Conservation (phyloP, 2,329 filamentous ascomycete genomes). For the Moelleriella libera region DNA sequence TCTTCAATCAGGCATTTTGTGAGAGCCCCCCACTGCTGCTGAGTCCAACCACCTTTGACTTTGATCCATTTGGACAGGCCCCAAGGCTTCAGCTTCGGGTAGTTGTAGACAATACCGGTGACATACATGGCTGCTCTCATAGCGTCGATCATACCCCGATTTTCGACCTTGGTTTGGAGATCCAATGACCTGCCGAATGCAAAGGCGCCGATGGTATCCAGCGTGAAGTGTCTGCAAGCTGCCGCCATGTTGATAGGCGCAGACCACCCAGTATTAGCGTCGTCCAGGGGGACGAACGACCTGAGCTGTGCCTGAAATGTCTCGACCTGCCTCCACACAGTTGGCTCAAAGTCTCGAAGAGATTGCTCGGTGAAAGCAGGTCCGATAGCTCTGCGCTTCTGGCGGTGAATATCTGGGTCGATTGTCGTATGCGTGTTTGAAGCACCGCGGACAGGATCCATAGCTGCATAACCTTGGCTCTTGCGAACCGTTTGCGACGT, state of each 20-base stretch:
- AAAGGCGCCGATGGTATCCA: not conserved
- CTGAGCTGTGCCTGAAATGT: not conserved
- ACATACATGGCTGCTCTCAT: not conserved
- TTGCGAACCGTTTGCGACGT: not conserved
- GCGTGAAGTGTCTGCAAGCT: not conserved
- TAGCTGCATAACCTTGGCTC: not conserved
- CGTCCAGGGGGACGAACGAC: not conserved
- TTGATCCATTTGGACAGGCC: not conserved
- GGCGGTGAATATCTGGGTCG: not conserved
- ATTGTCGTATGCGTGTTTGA: not conserved
- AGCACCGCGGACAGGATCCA: not conserved
- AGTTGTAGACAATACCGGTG: not conserved
- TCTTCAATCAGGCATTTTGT: not conserved
- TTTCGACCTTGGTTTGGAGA: not conserved
- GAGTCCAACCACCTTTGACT: not conserved
- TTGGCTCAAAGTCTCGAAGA: not conserved
- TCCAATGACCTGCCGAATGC: not conserved
- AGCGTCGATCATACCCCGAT: not conserved
- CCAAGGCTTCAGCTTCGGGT: not conserved
- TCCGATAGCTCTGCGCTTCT: not conserved
- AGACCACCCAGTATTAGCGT: not conserved
- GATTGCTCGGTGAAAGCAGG: not conserved
- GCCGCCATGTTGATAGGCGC: not conserved
- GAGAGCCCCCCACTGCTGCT: not conserved
- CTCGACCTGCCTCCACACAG: not conserved